phyloP scores from a whole-genome alignment of 2,329 filamentous ascomycete species.

The Nemania serpens region DNA sequence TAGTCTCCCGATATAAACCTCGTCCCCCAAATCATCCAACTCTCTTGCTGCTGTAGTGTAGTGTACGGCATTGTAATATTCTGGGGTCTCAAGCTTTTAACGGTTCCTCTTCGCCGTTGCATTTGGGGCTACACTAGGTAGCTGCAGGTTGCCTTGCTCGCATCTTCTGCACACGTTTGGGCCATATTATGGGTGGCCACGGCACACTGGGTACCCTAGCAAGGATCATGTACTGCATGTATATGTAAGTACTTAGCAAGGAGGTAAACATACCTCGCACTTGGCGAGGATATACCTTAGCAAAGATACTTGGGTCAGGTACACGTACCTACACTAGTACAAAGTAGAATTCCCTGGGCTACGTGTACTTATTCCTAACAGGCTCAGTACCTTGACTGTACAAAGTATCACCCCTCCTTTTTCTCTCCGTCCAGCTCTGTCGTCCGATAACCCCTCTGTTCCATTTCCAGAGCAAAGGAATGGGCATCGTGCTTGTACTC shows the following conservation, averaged over 20 bases:
- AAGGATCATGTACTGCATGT: not conserved
- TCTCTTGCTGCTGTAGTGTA: no score
- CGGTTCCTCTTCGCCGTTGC: slow-evolving; percentile 18
- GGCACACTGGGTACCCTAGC: slow-evolving; percentile 3
- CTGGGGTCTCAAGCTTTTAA: not conserved
- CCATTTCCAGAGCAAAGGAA: slow-evolving; percentile 14
- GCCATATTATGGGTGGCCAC: slow-evolving; percentile 2
- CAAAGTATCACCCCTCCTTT: not conserved
- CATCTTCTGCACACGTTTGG: slow-evolving; percentile 20
- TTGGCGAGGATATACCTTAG: no score
- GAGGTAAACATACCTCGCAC: no score
- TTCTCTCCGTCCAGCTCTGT: slow-evolving; percentile 3
- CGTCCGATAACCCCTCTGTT: slow-evolving; percentile 15
- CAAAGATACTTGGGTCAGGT: no score
- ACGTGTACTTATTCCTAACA: not conserved
- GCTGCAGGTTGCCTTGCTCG: slow-evolving; percentile 19
- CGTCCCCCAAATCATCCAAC: no score
- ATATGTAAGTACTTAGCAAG: not conserved
- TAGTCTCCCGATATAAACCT: no score
- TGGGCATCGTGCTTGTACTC: slow-evolving; percentile 20
- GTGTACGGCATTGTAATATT: no score
- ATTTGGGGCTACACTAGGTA: slow-evolving; percentile 13
- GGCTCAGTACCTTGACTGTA: not conserved
- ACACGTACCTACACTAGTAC: not conserved
- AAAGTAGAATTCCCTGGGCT: not conserved